Conservation (phyloP, 2,329 filamentous ascomycete genomes). For the Fusarium tanahbumbuense region DNA sequence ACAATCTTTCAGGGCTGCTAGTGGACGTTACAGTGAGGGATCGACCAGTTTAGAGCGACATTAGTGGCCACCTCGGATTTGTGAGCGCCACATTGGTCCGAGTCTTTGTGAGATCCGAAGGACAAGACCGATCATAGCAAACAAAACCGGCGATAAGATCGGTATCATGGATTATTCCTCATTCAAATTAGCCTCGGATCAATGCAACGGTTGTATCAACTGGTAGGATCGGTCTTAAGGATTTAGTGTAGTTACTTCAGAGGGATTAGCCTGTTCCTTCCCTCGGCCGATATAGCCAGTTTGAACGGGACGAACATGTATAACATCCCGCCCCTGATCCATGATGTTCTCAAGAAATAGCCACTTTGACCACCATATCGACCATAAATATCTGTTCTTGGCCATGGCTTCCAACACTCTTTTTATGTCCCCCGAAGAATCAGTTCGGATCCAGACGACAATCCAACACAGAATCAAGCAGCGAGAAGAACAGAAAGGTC, state of each 20-base stretch:
- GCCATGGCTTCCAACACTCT: slow-evolving; percentile 34
- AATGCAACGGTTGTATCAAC: fast-evolving
- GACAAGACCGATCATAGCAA: fast-evolving
- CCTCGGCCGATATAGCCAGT: background rate
- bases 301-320: background rate
- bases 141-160: background rate
- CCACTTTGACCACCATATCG: fast-evolving
- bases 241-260: background rate
- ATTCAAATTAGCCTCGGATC: fast-evolving
- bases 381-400: fast-evolving
- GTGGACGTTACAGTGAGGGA: background rate
- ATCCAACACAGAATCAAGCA: slow-evolving; percentile 40
- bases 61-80: background rate
- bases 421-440: slow-evolving; percentile 50
- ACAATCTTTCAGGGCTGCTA: fast-evolving
- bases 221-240: fast-evolving
- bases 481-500: slow-evolving; percentile 37
- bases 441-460: slow-evolving; percentile 43
- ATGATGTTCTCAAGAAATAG: fast-evolving
- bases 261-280: background rate
- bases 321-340: background rate
- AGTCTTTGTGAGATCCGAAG: fast-evolving
- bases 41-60: background rate
- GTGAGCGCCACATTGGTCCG: background rate
- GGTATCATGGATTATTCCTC: background rate